These are phyloP conservation scores for Lepidium sativum DNA, from an alignment of 345 rosid species.

Conservation along the genomic window DNA sequence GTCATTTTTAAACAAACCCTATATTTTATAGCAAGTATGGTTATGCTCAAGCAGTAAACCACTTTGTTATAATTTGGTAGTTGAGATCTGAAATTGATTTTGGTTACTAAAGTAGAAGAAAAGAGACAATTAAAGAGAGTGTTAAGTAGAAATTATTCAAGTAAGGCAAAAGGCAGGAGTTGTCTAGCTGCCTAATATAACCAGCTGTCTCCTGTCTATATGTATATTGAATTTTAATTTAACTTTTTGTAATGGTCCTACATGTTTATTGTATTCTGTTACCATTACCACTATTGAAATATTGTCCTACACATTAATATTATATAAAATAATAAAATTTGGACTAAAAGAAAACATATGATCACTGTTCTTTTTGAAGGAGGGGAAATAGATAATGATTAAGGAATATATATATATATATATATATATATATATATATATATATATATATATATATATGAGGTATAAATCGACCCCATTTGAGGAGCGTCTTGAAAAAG, in stretches of 20 bases:
- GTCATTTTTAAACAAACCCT: no score
- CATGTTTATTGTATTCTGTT: slow-evolving; percentile 27
- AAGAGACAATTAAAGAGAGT: background rate
- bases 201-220: slow-evolving; percentile 28
- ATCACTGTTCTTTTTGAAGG: background rate
- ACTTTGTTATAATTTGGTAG: slow-evolving; percentile 1
- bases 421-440: no score
- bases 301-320: slow-evolving; percentile 3
- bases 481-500: slow-evolving; percentile 19
- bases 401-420: background rate
- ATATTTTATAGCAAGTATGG: background rate
- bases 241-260: slow-evolving; percentile 24
- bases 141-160: slow-evolving; percentile 12
- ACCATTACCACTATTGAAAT: slow-evolving; percentile 19
- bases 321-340: background rate
- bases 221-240: slow-evolving; percentile 17
- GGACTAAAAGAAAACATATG: background rate
- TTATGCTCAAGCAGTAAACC: background rate
- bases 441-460: background rate
- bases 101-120: background rate
- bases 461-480: slow-evolving; percentile 1
- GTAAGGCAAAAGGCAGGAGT: slow-evolving; percentile 25
- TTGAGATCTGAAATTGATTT: background rate
- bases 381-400: background rate
- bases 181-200: slow-evolving; percentile 21